Base-by-base conservation (phyloP, 73 alveolate species). In the Paramecium sexaurelia region DNA sequence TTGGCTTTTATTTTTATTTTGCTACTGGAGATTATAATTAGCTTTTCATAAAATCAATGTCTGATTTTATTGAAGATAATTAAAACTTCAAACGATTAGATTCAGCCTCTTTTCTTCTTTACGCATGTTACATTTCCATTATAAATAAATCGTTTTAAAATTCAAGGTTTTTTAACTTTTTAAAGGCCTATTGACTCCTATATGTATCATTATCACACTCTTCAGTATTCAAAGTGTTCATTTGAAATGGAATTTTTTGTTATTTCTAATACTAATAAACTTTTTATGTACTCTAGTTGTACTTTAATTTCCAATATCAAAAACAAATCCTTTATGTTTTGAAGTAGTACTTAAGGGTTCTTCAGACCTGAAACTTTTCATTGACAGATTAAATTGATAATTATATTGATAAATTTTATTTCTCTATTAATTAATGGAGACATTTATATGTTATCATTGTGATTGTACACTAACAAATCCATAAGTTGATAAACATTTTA, bases 381-480 rank as follows among this genome's bases (percentile, higher is more conserved):
- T 51, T n/a, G 29, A 8, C 29, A 17, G 67, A 51, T 6, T n/a
- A n/a, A 35, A 61, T 61, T 61, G 39, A 29, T 61, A 61, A 29
- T 61, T 61, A 61, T 61, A 61, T 61, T 61, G 20, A 61, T 61
- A 61, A 61, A 61, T 61, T 61, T 61, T 61, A 61, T 61, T 61
- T 61, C 20, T 20, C 29, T 36, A 71, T 71, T 71, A 71, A 51
- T 78, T 78, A 36, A 87, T 87, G 93, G 93, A 68, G 47, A 87
- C 93, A 13, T 87, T 87, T 41, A 78, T 87, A 40, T 87, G 93
- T 40, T 55, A 87, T 51, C 43, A 87, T 40, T 87, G 93, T 36
- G 89, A 87, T 68, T 22, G 22, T 3, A 87, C 93, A 17, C 39
- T 87, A 19, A 87, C 69, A 29, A 87, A 87, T 41, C 67, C 61